Conservation (phyloP, 2,329 filamentous ascomycete genomes). For the Verticillium nonalfalfae region DNA sequence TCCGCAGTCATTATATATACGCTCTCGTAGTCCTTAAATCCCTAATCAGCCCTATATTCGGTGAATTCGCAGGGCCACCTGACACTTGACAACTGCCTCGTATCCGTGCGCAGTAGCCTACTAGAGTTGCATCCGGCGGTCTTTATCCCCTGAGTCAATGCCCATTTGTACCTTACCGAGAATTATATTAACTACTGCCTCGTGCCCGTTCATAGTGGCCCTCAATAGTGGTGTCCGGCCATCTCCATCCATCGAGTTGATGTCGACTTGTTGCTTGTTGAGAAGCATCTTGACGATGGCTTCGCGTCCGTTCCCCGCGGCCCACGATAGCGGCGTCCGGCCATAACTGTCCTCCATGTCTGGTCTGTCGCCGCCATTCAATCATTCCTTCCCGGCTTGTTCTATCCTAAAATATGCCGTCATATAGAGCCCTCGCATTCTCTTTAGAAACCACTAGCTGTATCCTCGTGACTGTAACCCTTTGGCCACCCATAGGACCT, state of each 20-base stretch:
- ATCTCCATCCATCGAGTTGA: not conserved
- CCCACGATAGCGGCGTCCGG: constrained; percentile 11
- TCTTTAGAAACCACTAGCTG: constrained; percentile 3
- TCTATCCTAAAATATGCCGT: constrained; percentile 16
- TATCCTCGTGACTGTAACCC: not conserved
- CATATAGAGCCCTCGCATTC: constrained; percentile 15
- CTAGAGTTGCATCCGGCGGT: not conserved
- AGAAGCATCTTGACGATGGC: constrained; percentile 7
- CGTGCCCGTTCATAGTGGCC: not conserved
- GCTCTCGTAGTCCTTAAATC: too few relatives aligned
- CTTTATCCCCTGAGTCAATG: not conserved
- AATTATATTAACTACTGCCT: not conserved
- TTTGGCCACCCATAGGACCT: constrained; percentile 11
- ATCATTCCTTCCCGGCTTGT: not conserved
- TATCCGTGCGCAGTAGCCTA: not conserved
- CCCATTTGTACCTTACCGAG: not conserved
- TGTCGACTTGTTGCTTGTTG: not conserved
- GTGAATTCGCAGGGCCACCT: too few relatives aligned
- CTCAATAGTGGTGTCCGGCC: not conserved
- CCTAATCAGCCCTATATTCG: too few relatives aligned
- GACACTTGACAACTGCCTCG: too few relatives aligned
- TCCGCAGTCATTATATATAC: too few relatives aligned
- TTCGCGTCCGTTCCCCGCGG: constrained; percentile 10
- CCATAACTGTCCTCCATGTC: constrained; percentile 7
- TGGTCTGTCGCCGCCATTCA: not conserved